phyloP scores from a whole-genome alignment of 768 basidiomycete species.

The Trametes villosa region DNA sequence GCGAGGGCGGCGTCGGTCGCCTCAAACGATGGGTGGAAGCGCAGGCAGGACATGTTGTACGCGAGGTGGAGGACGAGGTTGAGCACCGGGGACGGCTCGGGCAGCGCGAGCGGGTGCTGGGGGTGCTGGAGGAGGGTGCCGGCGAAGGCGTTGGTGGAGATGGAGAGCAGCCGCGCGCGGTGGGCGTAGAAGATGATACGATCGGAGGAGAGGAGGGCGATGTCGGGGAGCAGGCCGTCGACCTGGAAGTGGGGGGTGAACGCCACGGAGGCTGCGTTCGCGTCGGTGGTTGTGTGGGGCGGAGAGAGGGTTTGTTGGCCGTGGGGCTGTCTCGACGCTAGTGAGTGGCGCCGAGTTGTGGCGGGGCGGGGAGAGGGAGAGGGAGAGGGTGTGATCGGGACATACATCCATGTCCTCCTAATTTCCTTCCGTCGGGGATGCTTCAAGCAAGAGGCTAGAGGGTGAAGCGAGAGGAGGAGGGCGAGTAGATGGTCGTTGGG shows the following conservation, averaged over 20 bases:
- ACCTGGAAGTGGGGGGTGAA: slow-evolving; percentile 70
- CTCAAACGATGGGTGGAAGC: slow-evolving; percentile 69
- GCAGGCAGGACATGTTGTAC: slow-evolving; percentile 71
- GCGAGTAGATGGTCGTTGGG: too few species aligned
- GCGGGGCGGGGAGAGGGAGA: too few species aligned
- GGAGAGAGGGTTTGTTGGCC: neutral
- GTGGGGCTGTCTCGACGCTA: neutral
- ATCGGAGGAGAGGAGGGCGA: slow-evolving; percentile 69
- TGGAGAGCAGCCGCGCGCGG: slow-evolving; percentile 53
- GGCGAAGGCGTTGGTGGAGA: slow-evolving; percentile 69
- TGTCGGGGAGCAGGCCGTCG: slow-evolving; percentile 55
- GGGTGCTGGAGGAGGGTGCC: slow-evolving; percentile 48
- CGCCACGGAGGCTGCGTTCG: slow-evolving; percentile 76
- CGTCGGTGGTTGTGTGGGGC: neutral
- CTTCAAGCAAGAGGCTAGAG: too few species aligned
- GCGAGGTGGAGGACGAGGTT: slow-evolving; percentile 74
- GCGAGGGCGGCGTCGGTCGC: slow-evolving; percentile 27
- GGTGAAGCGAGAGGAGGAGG: too few species aligned
- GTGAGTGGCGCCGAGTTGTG: too few species aligned
- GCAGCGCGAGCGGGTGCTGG: slow-evolving; percentile 56
- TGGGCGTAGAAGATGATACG: slow-evolving; percentile 85
- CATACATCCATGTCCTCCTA: too few species aligned
- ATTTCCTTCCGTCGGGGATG: too few species aligned
- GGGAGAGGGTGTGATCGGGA: too few species aligned
- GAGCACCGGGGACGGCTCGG: slow-evolving; percentile 61